Conservation (phyloP, 2,329 filamentous ascomycete genomes). For the Colletotrichum costaricense region DNA sequence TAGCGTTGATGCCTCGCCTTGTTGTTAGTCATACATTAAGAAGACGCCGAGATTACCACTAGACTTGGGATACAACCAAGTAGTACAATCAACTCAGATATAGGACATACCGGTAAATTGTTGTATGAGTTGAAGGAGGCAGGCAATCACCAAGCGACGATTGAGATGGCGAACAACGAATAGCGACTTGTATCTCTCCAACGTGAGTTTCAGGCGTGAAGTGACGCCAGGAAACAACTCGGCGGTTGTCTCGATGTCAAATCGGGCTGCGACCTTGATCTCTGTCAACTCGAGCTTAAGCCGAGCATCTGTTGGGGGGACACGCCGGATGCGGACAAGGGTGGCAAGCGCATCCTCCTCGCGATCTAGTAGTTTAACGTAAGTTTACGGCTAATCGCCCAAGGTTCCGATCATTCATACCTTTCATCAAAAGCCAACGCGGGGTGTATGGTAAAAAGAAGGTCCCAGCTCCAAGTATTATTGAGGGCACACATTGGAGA, state of each 20-base stretch:
- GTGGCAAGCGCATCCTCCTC: slow-evolving; percentile 46
- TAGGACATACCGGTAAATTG: slow-evolving; percentile 53
- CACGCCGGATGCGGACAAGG: slow-evolving; percentile 46
- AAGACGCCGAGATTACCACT: no score
- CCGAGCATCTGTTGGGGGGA: slow-evolving; percentile 44
- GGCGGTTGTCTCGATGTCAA: slow-evolving; percentile 44
- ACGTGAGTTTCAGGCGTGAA: not conserved
- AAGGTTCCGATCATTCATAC: not conserved
- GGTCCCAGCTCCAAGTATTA: slow-evolving; percentile 66
- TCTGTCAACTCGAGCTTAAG: slow-evolving; percentile 46
- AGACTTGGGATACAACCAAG: no score
- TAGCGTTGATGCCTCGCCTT: slow-evolving; percentile 32
- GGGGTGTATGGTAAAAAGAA: slow-evolving; percentile 59
- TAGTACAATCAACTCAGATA: no score
- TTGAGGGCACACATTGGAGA: slow-evolving; percentile 58
- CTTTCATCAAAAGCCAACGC: slow-evolving; percentile 46
- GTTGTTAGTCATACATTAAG: no score
- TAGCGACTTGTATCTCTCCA: slow-evolving; percentile 42
- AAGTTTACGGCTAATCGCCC: not conserved
- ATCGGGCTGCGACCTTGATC: slow-evolving; percentile 51
- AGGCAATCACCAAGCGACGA: slow-evolving; percentile 54
- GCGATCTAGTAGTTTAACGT: not conserved
- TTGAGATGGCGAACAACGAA: slow-evolving; percentile 46
- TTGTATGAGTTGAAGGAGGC: slow-evolving; percentile 65
- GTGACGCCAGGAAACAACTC: slow-evolving; percentile 43